phyloP scores from a whole-genome alignment of 2,329 filamentous ascomycete species.

The Pyricularia pennisetigena region DNA sequence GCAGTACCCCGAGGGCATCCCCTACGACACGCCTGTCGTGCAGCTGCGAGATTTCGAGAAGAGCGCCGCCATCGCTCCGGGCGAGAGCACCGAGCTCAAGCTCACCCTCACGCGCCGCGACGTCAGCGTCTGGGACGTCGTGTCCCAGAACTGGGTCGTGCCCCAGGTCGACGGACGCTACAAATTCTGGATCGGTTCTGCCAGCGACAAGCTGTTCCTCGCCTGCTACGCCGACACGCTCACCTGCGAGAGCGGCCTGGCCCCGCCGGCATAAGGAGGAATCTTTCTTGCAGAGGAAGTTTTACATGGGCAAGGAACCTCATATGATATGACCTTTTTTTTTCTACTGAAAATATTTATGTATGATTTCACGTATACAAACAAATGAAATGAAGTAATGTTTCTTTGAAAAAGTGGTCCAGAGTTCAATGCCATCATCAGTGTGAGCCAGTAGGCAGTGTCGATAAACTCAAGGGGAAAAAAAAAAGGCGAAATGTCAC shows the following conservation, averaged over 20 bases:
- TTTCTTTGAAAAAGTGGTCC: neutral
- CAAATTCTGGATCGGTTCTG: constrained; percentile 33
- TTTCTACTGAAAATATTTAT: neutral
- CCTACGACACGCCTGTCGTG: constrained; percentile 21
- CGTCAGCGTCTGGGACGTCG: constrained; percentile 37
- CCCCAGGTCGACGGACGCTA: constrained; percentile 28
- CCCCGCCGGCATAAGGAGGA: constrained; percentile 21
- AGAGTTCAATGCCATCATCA: neutral
- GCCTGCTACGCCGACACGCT: constrained; percentile 30
- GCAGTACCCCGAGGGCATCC: constrained; percentile 18
- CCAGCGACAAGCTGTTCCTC: constrained; percentile 26
- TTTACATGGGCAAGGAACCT: neutral
- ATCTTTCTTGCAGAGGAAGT: neutral
- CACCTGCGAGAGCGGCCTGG: constrained; percentile 21
- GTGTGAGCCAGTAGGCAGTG: neutral
- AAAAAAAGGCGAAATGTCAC: neutral
- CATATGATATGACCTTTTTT: neutral
- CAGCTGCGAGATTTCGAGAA: constrained; percentile 27
- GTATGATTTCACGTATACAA: neutral
- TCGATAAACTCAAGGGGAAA: neutral
- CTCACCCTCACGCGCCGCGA: constrained; percentile 30
- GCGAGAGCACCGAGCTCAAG: constrained; percentile 18
- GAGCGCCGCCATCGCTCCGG: constrained; percentile 16
- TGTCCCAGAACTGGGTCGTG: constrained; percentile 37
- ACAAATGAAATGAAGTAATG: neutral